phyloP scores from a whole-genome alignment of 257 asterid genomes.

The Petrea volubilis region DNA sequence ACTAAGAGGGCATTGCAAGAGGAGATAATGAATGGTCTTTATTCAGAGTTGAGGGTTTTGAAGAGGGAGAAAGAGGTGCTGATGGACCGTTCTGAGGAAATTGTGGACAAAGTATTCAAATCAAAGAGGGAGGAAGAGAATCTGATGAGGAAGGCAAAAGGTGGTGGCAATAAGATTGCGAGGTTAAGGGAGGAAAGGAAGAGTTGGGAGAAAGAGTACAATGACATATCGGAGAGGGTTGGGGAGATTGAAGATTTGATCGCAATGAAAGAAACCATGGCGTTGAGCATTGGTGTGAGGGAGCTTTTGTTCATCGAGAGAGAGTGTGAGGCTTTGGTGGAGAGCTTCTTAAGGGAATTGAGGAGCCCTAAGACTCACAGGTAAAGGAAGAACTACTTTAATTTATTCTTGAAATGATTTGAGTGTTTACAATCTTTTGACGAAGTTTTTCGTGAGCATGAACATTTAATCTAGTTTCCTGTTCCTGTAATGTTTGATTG shows the following conservation, averaged over 20 bases:
- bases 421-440: neutral
- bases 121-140: conserved; percentile 49
- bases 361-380: conserved; percentile 40
- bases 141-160: conserved; percentile 42
- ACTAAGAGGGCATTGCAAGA: conserved; percentile 56
- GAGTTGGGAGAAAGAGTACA: conserved; percentile 51
- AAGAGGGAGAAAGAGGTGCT: conserved; percentile 44
- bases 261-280: conserved; percentile 60
- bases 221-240: conserved; percentile 58
- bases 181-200: conserved; percentile 52
- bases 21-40: conserved; percentile 61
- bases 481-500: neutral
- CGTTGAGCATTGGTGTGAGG: conserved; percentile 78
- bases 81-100: conserved; percentile 35
- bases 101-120: conserved; percentile 35
- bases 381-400: conserved; percentile 33
- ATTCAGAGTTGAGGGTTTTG: conserved; percentile 54
- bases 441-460: neutral
- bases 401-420: conserved; percentile 10
- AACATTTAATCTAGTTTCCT: neutral
- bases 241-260: conserved; percentile 76
- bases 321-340: conserved; percentile 75
- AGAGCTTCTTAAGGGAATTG: conserved; percentile 48
- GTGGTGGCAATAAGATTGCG: conserved; percentile 37
- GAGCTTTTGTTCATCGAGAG: conserved; percentile 81